Conservation (phyloP, 2,329 filamentous ascomycete genomes). For the Thermomyces lanuginosus region DNA sequence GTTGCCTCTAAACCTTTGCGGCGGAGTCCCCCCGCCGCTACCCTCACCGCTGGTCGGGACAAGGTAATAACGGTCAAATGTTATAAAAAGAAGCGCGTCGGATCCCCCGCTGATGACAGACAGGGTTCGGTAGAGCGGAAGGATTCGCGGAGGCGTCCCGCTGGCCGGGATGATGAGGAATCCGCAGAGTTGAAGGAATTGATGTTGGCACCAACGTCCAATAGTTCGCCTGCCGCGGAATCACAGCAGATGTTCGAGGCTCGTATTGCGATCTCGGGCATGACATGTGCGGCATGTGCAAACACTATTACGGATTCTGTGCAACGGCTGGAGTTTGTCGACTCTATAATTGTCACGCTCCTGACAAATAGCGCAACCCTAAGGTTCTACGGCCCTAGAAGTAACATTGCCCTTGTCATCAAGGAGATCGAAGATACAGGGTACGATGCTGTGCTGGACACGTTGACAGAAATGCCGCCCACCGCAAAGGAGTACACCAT, state of each 20-base stretch:
- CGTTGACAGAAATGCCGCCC: conserved; percentile 3
- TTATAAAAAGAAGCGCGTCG: too few relatives aligned
- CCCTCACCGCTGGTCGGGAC: too few relatives aligned
- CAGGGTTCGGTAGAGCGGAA: too few relatives aligned
- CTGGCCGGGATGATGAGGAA: too few relatives aligned
- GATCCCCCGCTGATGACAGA: too few relatives aligned
- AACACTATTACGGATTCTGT: conserved; percentile 43
- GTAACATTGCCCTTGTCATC: conserved; percentile 26
- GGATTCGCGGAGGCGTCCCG: too few relatives aligned
- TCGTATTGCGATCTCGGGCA: conserved; percentile 42
- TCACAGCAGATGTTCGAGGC: conserved; percentile 11
- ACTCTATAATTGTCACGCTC: conserved; percentile 41
- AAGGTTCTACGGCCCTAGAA: conserved; percentile 32
- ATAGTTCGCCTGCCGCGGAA: too few relatives aligned
- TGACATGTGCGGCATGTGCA: conserved; percentile 53
- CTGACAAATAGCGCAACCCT: conserved; percentile 47
- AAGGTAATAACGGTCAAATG: too few relatives aligned
- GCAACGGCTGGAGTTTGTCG: conserved; percentile 39
- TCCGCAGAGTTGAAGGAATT: too few relatives aligned
- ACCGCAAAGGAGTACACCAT: background rate
- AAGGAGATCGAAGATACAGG: conserved; percentile 18
- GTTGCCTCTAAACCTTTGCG: too few relatives aligned
- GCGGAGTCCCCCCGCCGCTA: too few relatives aligned
- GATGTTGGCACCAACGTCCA: too few relatives aligned
- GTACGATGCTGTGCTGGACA: conserved; percentile 7